Conservation (phyloP, 805 yeast genomes). For the Grigorovia jiainica region DNA sequence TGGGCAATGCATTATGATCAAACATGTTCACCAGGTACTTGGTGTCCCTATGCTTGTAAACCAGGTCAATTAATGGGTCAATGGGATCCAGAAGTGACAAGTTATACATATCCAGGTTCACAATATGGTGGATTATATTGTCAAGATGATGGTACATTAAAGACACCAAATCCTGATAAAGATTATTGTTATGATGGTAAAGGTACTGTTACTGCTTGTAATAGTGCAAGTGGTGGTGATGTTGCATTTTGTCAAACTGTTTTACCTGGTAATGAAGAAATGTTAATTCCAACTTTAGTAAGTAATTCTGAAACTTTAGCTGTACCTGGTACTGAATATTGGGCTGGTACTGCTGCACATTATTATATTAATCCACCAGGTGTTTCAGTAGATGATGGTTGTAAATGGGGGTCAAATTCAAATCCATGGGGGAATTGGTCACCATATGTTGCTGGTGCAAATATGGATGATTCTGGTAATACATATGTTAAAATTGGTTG, state of each 20-base stretch:
- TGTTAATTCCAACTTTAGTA: slow-evolving; percentile 76
- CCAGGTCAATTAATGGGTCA: slow-evolving; percentile 83
- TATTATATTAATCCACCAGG: slow-evolving; percentile 82
- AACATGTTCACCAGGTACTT: slow-evolving; percentile 61
- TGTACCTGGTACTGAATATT: slow-evolving; percentile 77
- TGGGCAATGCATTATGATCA: slow-evolving; percentile 83
- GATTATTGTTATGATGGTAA: slow-evolving; percentile 69
- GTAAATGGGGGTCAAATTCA: slow-evolving; percentile 70
- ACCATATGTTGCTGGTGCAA: slow-evolving; percentile 89
- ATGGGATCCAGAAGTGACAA: slow-evolving; percentile 73
- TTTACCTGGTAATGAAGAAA: slow-evolving; percentile 88
- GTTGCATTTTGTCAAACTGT: slow-evolving; percentile 92
- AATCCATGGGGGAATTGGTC: slow-evolving; percentile 84
- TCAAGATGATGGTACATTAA: slow-evolving; percentile 55
- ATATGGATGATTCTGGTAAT: slow-evolving; percentile 57
- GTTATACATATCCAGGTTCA: slow-evolving; percentile 68
- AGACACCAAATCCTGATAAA: slow-evolving; percentile 47
- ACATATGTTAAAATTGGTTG: slow-evolving; percentile 83
- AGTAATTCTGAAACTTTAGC: slow-evolving; percentile 52
- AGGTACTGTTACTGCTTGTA: slow-evolving; percentile 58
- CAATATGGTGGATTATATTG: slow-evolving; percentile 80
- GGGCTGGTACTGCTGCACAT: slow-evolving; percentile 82
- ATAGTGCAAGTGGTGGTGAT: slow-evolving; percentile 41
- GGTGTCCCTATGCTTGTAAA: slow-evolving; percentile 88
- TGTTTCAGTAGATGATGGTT: slow-evolving; percentile 61